Conservation (phyloP, 345 rosid species). For the Garcia nutans region DNA sequence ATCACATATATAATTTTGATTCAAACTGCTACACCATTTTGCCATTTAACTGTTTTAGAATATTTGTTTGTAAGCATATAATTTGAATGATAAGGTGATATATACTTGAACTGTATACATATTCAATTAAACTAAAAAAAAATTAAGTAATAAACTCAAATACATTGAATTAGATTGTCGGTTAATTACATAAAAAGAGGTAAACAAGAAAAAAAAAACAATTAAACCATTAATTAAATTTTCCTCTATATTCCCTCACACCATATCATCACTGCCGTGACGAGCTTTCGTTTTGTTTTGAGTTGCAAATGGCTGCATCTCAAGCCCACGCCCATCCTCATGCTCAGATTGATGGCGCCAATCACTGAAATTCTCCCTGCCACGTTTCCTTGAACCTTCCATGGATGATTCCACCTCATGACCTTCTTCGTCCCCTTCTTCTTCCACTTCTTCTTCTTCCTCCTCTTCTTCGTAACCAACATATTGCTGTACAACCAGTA, state of each 20-base stretch:
- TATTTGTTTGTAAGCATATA: too few relatives aligned
- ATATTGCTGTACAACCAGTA: conserved; percentile 63
- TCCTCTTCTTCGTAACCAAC: neutral
- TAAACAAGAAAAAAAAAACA: too few relatives aligned
- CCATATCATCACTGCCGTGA: neutral
- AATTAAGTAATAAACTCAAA: too few relatives aligned
- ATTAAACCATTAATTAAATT: neutral
- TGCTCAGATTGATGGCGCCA: neutral
- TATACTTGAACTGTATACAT: too few relatives aligned
- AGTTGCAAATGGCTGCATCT: conserved; percentile 14
- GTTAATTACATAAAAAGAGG: too few relatives aligned
- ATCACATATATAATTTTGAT: too few relatives aligned
- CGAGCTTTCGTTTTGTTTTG: neutral
- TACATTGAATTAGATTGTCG: too few relatives aligned
- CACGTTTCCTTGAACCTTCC: neutral
- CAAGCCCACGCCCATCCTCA: neutral
- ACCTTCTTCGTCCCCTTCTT: neutral
- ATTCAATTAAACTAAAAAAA: too few relatives aligned
- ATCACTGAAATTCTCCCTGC: neutral
- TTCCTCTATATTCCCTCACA: neutral
- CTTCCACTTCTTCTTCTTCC: neutral
- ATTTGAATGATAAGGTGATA: too few relatives aligned
- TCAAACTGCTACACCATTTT: too few relatives aligned
- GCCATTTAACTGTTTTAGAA: too few relatives aligned
- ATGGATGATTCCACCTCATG: neutral